Base-by-base conservation (phyloP, 805 yeast genomes). In the Kuraishia piskuri region DNA sequence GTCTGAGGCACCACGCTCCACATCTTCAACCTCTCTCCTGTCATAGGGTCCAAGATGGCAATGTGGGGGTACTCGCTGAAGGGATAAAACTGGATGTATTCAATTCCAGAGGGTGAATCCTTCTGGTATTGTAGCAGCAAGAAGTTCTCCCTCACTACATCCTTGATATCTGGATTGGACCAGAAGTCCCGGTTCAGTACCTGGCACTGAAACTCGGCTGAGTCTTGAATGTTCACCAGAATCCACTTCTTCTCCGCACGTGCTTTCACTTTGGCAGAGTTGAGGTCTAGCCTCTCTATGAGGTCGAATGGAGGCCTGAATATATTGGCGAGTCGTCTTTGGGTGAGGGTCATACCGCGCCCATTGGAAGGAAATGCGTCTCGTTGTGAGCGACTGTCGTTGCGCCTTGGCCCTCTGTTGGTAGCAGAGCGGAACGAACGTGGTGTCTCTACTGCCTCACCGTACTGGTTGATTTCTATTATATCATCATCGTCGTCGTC, bases 271-370 rank as follows among this genome's bases (percentile, higher is more conserved):
- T 84, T 88, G 2, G 98, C 98, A 5, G 74, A 72, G 46, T 88
- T 94, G n/a, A 94, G 66, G 52, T 79, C 80, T 19, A 82, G 58
- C 58, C 78, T 82, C 21, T 83, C 75, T 62, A 94, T 90, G 36
- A 94, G 71, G 60, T 92, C 97, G 71, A 89, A 92, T 0, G 99
- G 99, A 0, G 99, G 98, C 56, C 92, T 76, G 68, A 92, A 94
- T 25, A 94, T 73, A 56, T 78, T 78, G 3, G 96, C 97, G 50
- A 94, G 72, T 51, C 95, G 74, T 58, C 82, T 75, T 68, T 80
- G 90, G 51, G 82, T 68, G 50, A 73, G 75, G 2, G 73, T 62
- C 46, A 65, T 57, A 8, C 40, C n/a, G 17, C 40, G 40, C 17
- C 4, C 40, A 31, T 10, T 31, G 17, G 40, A 31, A n/a, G 40